These are phyloP conservation scores for Candida loeiensis DNA, from an alignment of 805 yeast genomes.

Conservation along the genomic window DNA sequence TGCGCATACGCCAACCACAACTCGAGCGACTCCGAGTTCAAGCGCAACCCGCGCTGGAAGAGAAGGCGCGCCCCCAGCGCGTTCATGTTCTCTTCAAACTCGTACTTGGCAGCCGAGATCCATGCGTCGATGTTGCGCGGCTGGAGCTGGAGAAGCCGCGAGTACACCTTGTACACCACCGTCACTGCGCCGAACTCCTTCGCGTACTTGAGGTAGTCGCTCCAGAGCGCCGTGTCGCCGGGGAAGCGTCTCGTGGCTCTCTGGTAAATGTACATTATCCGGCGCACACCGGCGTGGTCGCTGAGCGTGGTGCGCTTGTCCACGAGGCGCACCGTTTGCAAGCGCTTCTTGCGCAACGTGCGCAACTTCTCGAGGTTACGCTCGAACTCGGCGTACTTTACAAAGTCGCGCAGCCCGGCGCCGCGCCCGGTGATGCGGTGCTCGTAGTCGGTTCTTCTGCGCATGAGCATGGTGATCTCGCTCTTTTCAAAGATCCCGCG, in stretches of 20 bases:
- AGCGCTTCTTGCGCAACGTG: conserved; percentile 61
- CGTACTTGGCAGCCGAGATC: conserved; percentile 93
- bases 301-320: conserved; percentile 65
- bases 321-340: conserved; percentile 51
- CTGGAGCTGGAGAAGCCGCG: conserved; percentile 75
- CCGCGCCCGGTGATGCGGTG: conserved; percentile 85
- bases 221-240: conserved; percentile 74
- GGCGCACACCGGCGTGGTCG: conserved; percentile 82
- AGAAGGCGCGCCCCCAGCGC: conserved; percentile 85
- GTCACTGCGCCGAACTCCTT: conserved; percentile 66
- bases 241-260: conserved; percentile 81
- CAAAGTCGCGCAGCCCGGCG: conserved; percentile 69
- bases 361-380: conserved; percentile 74
- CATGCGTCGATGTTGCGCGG: conserved; percentile 90
- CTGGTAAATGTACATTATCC: conserved; percentile 78
- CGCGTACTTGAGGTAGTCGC: conserved; percentile 64
- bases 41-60: conserved; percentile 79
- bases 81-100: conserved; percentile 82
- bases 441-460: conserved; percentile 93
- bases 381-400: conserved; percentile 79
- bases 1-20: conserved; percentile 86
- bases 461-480: conserved; percentile 82
- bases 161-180: conserved; percentile 71
- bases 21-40: conserved; percentile 67
- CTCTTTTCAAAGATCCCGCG: conserved; percentile 78